A percentile compares a stretch with the other conserved stretches of the same genome.
Evolutionary conservation across 257 asterid genomes (phyloP).

Genomic region (Fraxinus quadrangulata): DNA sequence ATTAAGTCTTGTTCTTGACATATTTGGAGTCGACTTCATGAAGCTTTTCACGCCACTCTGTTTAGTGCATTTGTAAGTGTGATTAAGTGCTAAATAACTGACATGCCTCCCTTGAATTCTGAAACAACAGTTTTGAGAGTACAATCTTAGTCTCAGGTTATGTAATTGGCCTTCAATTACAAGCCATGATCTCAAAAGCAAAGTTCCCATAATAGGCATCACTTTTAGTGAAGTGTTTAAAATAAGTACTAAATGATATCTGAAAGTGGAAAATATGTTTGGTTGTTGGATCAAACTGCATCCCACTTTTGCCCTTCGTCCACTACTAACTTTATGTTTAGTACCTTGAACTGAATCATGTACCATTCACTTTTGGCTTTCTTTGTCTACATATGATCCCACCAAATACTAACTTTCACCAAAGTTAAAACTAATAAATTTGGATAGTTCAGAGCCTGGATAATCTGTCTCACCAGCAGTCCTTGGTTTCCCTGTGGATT

Average conservation of each 20-base stretch:
- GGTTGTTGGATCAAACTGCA: no score
- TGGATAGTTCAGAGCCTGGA: not conserved
- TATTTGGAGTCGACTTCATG: not conserved
- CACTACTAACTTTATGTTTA: no score
- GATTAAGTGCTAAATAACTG: not conserved
- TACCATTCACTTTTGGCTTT: not conserved
- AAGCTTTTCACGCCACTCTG: not conserved
- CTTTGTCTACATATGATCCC: not conserved
- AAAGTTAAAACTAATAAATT: not conserved
- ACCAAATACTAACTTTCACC: not conserved
- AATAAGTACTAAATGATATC: no score
- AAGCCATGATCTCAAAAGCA: not conserved
- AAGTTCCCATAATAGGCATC: constrained; percentile 36
- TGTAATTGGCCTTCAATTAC: constrained; percentile 17
- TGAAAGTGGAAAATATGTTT: not conserved
- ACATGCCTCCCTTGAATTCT: constrained; percentile 4
- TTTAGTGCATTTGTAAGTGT: no score
- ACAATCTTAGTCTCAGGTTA: constrained; percentile 16
- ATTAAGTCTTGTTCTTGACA: not conserved
- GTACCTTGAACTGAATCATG: no score
- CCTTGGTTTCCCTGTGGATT: no score
- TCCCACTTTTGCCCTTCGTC: no score
- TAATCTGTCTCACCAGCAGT: not conserved
- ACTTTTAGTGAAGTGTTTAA: not conserved
- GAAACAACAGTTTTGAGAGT: not conserved